Evolutionary conservation across 1,139 yeast species (phyloP), one percentile per base, ranked within the genome.

Genomic region (Hemisphaericaspora xylofermentans): DNA sequence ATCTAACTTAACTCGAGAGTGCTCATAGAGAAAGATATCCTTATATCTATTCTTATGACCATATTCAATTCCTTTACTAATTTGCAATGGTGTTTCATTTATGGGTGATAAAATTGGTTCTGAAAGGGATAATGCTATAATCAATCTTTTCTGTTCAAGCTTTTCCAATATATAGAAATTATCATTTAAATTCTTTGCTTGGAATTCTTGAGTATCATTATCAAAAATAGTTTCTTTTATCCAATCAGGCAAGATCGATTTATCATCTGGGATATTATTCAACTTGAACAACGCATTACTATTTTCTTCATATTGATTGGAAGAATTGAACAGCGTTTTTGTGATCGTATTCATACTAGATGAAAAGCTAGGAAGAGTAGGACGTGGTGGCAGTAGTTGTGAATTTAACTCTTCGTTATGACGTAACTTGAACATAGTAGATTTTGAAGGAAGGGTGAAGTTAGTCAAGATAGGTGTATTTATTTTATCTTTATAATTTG

Each of bases 21-120:
- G 89, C 51, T 85, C 93, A 60, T 79, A 88, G n/a, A 94, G 84
- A 52, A 86, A 74, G 38, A 88, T 84, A 57, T 88, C 89, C 47
- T 85, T 81, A 64, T 88, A 88, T 43, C 96, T 63, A 60, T 88
- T 88, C 58, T 87, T 82, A 49, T 73, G 69, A 13, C 95, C 94
- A 44, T 75, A 74, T 58, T 87, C 95, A 40, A 87, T 78, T 2
- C 95, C 95, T 21, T 63, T 51, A 47, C 68, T 64, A 32, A 71
- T 64, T 8, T 53, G 50, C 9, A 66, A 65, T 19, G 56, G 45
- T 39, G 45, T 41, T 37, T 45, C 47, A 25, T 41, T 43, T 12
- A 42, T 38, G 14, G 46, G 43, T n/a, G 34, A 35, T 14, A 38
- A 27, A 3, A 29, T 29, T 14, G 27, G 13, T 8, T 27, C 31